Evolutionary conservation across 1,284 basidiomycete species (phyloP), one percentile per base, ranked within the genome.

Genomic region (Hemileccinum hortonii): DNA sequence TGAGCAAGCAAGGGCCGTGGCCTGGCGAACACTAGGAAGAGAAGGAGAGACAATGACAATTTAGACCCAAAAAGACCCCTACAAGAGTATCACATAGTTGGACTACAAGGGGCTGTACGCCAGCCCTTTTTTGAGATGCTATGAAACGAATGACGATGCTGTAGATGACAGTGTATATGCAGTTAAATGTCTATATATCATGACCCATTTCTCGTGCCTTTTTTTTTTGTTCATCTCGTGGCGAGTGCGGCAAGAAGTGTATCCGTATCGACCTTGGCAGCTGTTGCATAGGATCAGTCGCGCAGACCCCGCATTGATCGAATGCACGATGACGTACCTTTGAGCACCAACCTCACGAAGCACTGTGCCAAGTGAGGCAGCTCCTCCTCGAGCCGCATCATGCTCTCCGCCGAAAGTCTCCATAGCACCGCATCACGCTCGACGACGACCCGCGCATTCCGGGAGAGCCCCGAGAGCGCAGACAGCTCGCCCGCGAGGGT

Each of bases 401-500:
- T 70, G 44, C 75, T 76, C 50, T 78, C 75, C 4, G 66, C 73
- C 51, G 80, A 81, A 52, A 97, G 70, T 69, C 82, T 87, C 94
- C 94, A 97, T 42, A 97, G 60, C 16, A 87, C 81, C 15, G 83
- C 84, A 22, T 84, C 79, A 12, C 84, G 78, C 69, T 96, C 94
- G 2, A 88, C 92, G 0, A 87, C 75, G 22, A 91, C 91, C 4
- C 86, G 92, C n/a, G 92, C 87, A 66, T 96, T 97, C 44, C 94
- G 76, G 21, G 81, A 76, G 37, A 86, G 77, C 16, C 84, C 84
- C 9, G 90, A 85, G 22, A 98, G 72, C 35, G 87, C 88, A 0
- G 89, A 87, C 50, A 97, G 71, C 69, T 97, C 94, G 2, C 94
- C 94, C 3, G 94, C 92, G 6, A 96, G 74, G 0, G 92, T 92